phyloP scores from a whole-genome alignment of 2,329 filamentous ascomycete genomes.

The Cercospora berteroae region DNA sequence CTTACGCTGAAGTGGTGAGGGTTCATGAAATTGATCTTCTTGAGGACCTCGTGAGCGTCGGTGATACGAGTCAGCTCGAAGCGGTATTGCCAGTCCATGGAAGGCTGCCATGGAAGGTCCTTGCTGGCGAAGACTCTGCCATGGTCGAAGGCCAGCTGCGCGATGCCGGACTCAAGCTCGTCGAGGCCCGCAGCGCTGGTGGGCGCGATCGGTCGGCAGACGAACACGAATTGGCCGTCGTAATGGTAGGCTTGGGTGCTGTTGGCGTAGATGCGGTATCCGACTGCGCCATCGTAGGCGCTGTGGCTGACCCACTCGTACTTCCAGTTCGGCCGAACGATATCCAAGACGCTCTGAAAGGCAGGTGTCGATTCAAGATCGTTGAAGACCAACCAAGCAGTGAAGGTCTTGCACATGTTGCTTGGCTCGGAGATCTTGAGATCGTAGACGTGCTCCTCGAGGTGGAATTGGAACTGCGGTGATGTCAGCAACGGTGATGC shows the following conservation, averaged over 20 bases:
- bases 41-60: conserved; percentile 24
- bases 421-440: conserved; percentile 9
- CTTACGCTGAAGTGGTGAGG: conserved; percentile 22
- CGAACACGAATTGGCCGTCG: conserved; percentile 34
- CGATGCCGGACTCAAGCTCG: conserved; percentile 9
- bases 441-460: conserved; percentile 16
- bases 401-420: conserved; percentile 5
- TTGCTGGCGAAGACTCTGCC: conserved; percentile 30
- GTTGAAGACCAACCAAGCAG: conserved; percentile 39
- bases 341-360: neutral
- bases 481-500: neutral
- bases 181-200: conserved; percentile 20
- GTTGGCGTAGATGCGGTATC: neutral
- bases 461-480: conserved; percentile 22
- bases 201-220: conserved; percentile 14
- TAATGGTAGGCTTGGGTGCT: neutral
- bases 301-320: conserved; percentile 21
- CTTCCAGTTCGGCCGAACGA: conserved; percentile 13
- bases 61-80: conserved; percentile 33
- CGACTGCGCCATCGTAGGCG: conserved; percentile 22
- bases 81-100: conserved; percentile 26
- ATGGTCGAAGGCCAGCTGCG: conserved; percentile 21
- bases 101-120: conserved; percentile 13
- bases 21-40: conserved; percentile 5
- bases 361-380: conserved; percentile 37